Evolutionary conservation across 2,329 filamentous ascomycete species (phyloP), one percentile per base, ranked within the genome.

Genomic region (Fusarium tupiense): DNA sequence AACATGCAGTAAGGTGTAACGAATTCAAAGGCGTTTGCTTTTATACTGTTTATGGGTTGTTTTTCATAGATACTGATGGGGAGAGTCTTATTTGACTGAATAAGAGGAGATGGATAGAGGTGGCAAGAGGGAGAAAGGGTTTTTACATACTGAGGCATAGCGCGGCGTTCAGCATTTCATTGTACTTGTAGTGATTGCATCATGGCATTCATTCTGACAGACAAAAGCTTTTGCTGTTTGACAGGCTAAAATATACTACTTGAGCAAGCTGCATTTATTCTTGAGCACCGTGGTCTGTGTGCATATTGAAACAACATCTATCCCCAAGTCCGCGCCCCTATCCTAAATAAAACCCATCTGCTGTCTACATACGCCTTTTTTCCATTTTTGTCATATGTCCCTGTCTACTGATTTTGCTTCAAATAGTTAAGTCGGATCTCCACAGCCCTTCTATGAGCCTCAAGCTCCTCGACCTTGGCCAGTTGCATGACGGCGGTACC

Each of bases 401-500:
- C 40, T 37, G 33, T 69, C 56, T 80, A 80, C 70, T 82, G 76
- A 66, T 82, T 76, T 57, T 75, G 74, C 61, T 84, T 80, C 81
- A 88, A 82, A 79, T 88, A 81, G 71, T 86, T 82, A 58, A 97
- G 91, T 56, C 91, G 90, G 80, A 99, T 96, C 79, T 96, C 91
- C 8, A 98, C 94, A 2, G 98, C 93, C 61, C 96, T 87, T 80
- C 94, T 91, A 86, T 99, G 96, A 61, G 96, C 96, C 82, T 99
- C 96, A 37, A 99, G 86, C 81, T 97, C 94, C 83, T 99, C 96
- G 5, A 98, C 95, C 80, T 94, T 93, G 31, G 96, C 96, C 54
- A 99, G 87, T 83, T 96, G 93, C 94, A 98, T 98, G 60, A 99
- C 96, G 9, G 96, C 95, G 61, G 87, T 86, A 40, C 96, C 94